These are phyloP conservation scores for Ophioceras dolichostomum DNA, from an alignment of 2,329 filamentous ascomycete species.

Conservation along the genomic window DNA sequence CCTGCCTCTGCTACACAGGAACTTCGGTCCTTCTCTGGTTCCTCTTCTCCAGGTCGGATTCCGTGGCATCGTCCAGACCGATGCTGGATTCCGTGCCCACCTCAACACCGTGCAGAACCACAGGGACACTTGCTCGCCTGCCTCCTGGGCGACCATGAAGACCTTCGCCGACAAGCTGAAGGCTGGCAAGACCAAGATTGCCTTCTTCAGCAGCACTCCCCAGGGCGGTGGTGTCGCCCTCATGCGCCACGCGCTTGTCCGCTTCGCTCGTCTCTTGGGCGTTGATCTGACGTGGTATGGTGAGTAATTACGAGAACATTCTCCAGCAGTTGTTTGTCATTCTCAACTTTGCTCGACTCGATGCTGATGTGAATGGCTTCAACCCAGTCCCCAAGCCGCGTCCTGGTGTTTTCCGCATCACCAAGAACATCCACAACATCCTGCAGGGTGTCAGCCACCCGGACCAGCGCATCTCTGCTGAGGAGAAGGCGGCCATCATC, in stretches of 20 bases:
- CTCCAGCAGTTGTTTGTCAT: not conserved
- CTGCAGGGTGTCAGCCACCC: conserved; percentile 64
- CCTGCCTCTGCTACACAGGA: too few species aligned
- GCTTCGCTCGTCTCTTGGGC: conserved; percentile 54
- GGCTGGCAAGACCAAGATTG: conserved; percentile 51
- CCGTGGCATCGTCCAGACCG: conserved; percentile 58
- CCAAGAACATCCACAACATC: conserved; percentile 83
- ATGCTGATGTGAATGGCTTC: conserved; percentile 6
- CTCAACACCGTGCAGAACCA: conserved; percentile 46
- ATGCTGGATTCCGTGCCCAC: conserved; percentile 50
- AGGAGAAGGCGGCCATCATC: conserved; percentile 50
- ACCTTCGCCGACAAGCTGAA: conserved; percentile 52
- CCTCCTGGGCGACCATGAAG: conserved; percentile 55
- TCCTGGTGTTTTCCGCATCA: conserved; percentile 69
- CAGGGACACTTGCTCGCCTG: conserved; percentile 42
- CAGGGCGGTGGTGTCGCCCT: conserved; percentile 74
- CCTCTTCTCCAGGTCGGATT: conserved; percentile 58
- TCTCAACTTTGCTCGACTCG: not conserved
- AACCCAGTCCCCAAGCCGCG: conserved; percentile 64
- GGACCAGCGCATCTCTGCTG: conserved; percentile 48
- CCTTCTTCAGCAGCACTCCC: conserved; percentile 70
- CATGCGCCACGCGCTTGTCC: conserved; percentile 68
- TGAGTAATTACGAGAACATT: conserved; percentile 21
- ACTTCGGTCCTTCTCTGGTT: conserved; percentile 60
- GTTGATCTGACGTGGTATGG: conserved; percentile 64